Percentiles rank a stretch among this genome's conserved stretches.
These are phyloP conservation scores for Pinus tabuliformis DNA, from an alignment of 75 land plant genomes.

Conservation along the genomic window DNA sequence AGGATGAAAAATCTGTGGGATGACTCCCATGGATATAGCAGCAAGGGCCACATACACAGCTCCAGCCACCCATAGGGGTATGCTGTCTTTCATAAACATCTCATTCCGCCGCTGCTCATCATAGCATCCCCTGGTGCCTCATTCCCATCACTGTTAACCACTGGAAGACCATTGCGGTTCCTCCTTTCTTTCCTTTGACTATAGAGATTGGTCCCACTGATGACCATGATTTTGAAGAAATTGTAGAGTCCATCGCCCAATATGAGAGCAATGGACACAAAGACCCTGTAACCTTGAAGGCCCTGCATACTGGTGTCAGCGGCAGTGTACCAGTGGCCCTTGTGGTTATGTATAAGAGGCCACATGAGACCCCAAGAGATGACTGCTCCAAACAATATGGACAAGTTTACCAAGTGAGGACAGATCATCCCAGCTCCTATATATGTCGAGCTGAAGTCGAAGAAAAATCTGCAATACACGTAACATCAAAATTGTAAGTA, in stretches of 20 bases:
- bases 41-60: conserved; percentile 27
- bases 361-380: conserved; percentile 79
- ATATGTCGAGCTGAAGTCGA: neutral
- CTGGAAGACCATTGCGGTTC: neutral
- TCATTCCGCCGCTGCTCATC: conserved; percentile 19
- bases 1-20: conserved; percentile 38
- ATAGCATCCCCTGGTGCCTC: neutral
- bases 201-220: conserved; percentile 8
- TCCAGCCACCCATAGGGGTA: conserved; percentile 33
- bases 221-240: conserved; percentile 12
- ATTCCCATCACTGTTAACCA: neutral
- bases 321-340: conserved; percentile 60
- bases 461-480: neutral
- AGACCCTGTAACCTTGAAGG: conserved; percentile 57
- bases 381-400: conserved; percentile 53
- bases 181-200: neutral
- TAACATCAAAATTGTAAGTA: too few species aligned
- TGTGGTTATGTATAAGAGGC: conserved; percentile 45
- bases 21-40: conserved; percentile 22
- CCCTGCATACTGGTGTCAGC: conserved; percentile 33
- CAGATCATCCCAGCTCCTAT: conserved; percentile 65
- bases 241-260: conserved; percentile 27
- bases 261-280: conserved; percentile 23
- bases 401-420: conserved; percentile 59
- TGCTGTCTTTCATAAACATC: conserved; percentile 36